A percentile compares a stretch with the other conserved stretches of the same genome.
Conservation (phyloP, 768 basidiomycete genomes). For the Sarcodon sp. region DNA sequence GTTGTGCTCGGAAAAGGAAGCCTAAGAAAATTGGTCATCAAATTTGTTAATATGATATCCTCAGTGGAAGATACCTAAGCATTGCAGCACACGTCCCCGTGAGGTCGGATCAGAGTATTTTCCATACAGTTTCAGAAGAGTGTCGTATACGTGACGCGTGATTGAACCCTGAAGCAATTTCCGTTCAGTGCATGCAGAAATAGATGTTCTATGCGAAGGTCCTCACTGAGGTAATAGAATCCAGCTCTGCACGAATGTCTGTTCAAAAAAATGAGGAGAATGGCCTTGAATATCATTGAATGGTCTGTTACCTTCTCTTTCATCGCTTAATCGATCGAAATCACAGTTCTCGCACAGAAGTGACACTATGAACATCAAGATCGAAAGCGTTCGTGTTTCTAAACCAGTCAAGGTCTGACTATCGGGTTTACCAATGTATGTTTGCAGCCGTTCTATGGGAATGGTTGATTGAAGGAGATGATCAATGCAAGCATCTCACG, state of each 20-base stretch:
- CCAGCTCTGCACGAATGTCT: slow-evolving; percentile 47
- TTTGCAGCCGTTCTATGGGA: slow-evolving; percentile 45
- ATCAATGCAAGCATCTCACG: neutral
- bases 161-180: slow-evolving; percentile 41
- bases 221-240: slow-evolving; percentile 41
- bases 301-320: slow-evolving; percentile 39
- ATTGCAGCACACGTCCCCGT: slow-evolving; percentile 68
- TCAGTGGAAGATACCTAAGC: slow-evolving; percentile 47
- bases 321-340: slow-evolving; percentile 64
- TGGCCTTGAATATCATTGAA: neutral
- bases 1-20: slow-evolving; percentile 86
- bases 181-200: too few species aligned
- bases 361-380: slow-evolving; percentile 76
- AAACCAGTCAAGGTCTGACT: slow-evolving; percentile 26
- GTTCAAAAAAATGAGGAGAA: neutral
- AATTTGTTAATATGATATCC: neutral
- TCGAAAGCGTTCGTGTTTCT: slow-evolving; percentile 43
- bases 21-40: slow-evolving; percentile 29
- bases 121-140: slow-evolving; percentile 59
- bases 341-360: slow-evolving; percentile 83
- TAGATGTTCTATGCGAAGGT: neutral
- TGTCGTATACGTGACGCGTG: slow-evolving; percentile 71
- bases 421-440: slow-evolving; percentile 33
- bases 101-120: slow-evolving; percentile 46
- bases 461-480: neutral